Percentiles rank a stretch among this genome's conserved stretches.
phyloP scores from a whole-genome alignment of 768 basidiomycete genomes.

The Leccinum pellstonianum region DNA sequence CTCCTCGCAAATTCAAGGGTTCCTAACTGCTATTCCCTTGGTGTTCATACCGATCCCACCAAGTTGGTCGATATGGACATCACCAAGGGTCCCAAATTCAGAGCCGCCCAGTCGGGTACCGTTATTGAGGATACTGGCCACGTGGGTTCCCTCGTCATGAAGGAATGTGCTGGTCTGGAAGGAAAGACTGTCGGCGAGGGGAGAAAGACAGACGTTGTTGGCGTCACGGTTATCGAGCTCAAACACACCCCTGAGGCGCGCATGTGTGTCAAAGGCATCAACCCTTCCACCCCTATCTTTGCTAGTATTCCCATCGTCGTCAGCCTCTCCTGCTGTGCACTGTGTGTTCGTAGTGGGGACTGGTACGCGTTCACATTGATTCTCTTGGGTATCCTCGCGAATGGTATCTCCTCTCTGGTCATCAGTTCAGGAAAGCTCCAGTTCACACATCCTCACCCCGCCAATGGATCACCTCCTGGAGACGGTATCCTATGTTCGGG shows the following conservation, averaged over 20 bases:
- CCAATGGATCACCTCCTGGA: constrained; percentile 17
- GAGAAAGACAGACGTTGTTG: background rate
- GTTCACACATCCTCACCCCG: constrained; percentile 17
- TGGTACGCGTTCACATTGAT: constrained; percentile 29
- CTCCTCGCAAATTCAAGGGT: constrained; percentile 15
- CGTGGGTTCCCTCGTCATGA: constrained; percentile 6
- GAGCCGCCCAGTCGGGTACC: background rate
- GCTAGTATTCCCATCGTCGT: constrained; percentile 16
- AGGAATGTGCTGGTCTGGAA: background rate
- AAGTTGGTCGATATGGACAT: background rate
- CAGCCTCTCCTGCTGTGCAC: constrained; percentile 4
- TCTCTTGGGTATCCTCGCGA: constrained; percentile 29
- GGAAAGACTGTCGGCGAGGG: background rate
- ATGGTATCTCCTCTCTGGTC: constrained; percentile 19
- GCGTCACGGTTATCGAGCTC: constrained; percentile 4
- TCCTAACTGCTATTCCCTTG: constrained; percentile 1
- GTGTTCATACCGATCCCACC: constrained; percentile 10
- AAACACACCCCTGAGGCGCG: background rate
- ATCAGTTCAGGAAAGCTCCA: constrained; percentile 21
- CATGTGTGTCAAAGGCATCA: background rate
- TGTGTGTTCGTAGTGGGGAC: constrained; percentile 5
- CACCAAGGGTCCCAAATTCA: constrained; percentile 5
- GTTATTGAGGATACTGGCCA: constrained; percentile 7
- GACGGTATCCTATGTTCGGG: constrained; percentile 21
- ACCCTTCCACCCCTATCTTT: background rate